Evolutionary conservation across 176 grass and related monocot genomes (phyloP).

Genomic region (Aegilops umbellulata): DNA sequence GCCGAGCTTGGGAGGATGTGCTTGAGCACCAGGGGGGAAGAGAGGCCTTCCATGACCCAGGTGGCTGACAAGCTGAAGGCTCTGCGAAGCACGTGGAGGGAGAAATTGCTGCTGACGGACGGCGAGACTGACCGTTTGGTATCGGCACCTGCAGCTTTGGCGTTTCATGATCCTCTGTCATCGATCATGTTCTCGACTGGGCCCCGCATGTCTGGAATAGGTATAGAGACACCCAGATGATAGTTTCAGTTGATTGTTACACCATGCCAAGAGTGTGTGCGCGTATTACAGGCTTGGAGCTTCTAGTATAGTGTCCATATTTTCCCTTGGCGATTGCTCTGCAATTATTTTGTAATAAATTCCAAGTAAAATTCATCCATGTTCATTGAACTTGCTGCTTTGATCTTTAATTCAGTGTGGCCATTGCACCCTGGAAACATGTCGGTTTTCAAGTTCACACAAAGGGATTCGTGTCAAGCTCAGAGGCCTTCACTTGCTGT

Average conservation of each 20-base stretch:
- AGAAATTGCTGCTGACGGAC: not conserved
- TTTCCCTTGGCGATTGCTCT: not conserved
- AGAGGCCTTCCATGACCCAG: not conserved
- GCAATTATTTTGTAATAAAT: too few relatives aligned
- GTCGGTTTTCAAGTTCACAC: too few relatives aligned
- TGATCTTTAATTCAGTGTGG: too few relatives aligned
- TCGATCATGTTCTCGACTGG: not conserved
- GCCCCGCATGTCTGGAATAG: not conserved
- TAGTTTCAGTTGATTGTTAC: not conserved
- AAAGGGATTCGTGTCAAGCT: too few relatives aligned
- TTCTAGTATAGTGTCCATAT: not conserved
- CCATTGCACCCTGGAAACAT: too few relatives aligned
- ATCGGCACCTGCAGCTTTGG: not conserved
- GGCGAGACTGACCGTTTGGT: not conserved
- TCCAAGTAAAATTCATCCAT: too few relatives aligned
- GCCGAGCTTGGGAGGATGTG: not conserved
- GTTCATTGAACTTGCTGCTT: too few relatives aligned
- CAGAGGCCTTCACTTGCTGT: too few relatives aligned
- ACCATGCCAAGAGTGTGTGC: not conserved
- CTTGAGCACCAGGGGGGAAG: not conserved
- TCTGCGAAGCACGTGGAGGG: not conserved
- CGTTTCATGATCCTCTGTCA: not conserved
- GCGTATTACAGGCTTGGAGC: not conserved
- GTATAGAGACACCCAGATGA: not conserved
- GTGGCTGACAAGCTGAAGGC: conserved; percentile 1